A percentile compares a stretch with the other conserved stretches of the same genome.
These are phyloP conservation scores for Coemansia sp. DNA, from an alignment of 192 early-diverging fungal genomes.

Conservation along the genomic window DNA sequence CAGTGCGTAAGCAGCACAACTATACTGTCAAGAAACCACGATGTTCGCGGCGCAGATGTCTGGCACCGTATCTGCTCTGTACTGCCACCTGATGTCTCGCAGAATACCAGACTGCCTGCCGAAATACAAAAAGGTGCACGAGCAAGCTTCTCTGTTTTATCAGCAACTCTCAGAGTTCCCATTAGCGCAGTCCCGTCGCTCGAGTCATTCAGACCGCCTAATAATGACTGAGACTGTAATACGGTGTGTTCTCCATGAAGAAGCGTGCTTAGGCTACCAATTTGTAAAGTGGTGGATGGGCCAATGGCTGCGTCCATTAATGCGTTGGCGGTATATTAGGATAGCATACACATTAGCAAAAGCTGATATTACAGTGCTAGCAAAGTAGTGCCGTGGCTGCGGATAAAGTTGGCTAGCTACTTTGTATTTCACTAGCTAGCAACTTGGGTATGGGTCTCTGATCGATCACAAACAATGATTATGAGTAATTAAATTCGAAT, in stretches of 20 bases:
- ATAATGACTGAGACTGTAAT: background rate
- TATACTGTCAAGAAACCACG: constrained; percentile 22
- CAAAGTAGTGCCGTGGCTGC: background rate
- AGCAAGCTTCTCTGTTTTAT: constrained; percentile 17
- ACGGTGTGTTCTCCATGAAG: background rate
- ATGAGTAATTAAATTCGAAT: no score
- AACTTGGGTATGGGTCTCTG: background rate
- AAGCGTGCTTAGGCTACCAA: background rate
- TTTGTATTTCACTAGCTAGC: no score
- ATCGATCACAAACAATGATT: background rate
- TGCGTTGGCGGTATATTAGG: background rate
- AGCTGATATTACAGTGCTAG: background rate
- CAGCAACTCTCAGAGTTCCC: constrained; percentile 28
- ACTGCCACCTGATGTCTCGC: background rate
- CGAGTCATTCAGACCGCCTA: background rate
- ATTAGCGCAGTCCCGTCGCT: constrained; percentile 19
- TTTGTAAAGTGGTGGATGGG: background rate
- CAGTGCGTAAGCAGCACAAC: constrained; percentile 30
- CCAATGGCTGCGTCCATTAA: constrained; percentile 3
- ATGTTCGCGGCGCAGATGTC: constrained; percentile 9
- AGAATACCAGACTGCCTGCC: constrained; percentile 24
- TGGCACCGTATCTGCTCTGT: constrained; percentile 22
- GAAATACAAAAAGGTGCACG: constrained; percentile 16
- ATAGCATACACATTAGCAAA: background rate
- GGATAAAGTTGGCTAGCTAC: no score